Base-by-base conservation (phyloP, 2,329 filamentous ascomycete genomes). In the Sarocladiaceae sp. region DNA sequence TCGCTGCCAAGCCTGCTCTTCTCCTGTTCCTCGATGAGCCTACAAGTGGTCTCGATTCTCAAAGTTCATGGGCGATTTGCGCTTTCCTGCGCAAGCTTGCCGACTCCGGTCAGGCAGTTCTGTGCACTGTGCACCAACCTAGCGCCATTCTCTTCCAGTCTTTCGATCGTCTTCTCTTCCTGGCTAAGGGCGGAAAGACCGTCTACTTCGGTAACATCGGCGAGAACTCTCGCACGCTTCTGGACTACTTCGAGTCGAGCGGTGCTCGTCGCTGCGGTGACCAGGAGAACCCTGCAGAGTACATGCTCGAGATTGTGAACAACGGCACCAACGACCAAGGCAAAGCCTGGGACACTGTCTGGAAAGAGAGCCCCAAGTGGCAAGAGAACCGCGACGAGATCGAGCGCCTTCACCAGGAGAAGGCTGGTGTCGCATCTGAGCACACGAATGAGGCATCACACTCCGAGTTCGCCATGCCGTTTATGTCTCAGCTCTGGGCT, bases 381-480 rank as follows among this genome's bases (percentile, higher is more conserved):
- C 65, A 70, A 1, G 69, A 67, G 0, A 70, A 87, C 11, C 67
- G 82, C 2, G 61, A 75, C 0, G 86, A 91, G 61, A 83, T 92
- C 33, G 77, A 84, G 13, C 71, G 73, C 1, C 80, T 91, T 51
- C 80, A 83, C 57, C 64, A 72, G 1, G 77, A 81, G 42, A 79
- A 67, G 53, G 25, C 22, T 13, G 44, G 17, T 29, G 22, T 13
- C 8, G 26, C 44, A 13, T 48, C 44, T 33, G 13, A 5, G n/a
- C 6, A n/a, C 26, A 7, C 25, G 18, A 58, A 64, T 1, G 61
- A 63, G 2, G 26, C 53, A 0, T 55, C 61, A 66, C 57, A 79
- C 58, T 73, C 79, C 7, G 88, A 94, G 66, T 96, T 95, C 56
- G 90, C 91, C 4, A 87, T 88, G 59, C 84, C 90, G 0, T 88